Evolutionary conservation across 208 protist genomes (phyloP).

Genomic region (Acanthamoeba sp.): DNA sequence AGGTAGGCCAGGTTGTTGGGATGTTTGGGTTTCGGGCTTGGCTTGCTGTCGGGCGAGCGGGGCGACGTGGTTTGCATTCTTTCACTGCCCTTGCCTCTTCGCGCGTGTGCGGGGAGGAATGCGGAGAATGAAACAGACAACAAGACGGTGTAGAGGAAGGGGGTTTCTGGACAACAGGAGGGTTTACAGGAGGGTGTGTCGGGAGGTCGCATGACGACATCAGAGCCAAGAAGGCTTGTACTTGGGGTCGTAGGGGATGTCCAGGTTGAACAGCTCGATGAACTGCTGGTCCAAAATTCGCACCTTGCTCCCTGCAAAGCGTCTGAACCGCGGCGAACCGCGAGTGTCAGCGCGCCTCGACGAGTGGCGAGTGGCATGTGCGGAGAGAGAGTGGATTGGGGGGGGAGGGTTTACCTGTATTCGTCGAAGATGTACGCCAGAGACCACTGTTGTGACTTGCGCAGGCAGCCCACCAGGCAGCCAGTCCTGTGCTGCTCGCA

Average conservation of each 20-base stretch:
- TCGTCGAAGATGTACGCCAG: slow-evolving; percentile 97
- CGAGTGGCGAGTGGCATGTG: background rate
- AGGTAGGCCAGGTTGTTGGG: no score
- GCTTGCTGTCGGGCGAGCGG: no score
- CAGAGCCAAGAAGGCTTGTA: slow-evolving; percentile 68
- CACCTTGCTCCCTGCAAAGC: slow-evolving; percentile 96
- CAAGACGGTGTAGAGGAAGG: no score
- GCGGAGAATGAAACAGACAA: no score
- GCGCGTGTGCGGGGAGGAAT: no score
- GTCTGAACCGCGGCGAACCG: slow-evolving; percentile 83
- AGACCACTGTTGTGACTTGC: slow-evolving; percentile 94
- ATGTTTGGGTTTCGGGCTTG: no score
- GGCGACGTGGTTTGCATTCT: no score
- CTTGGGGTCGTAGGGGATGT: slow-evolving; percentile 35
- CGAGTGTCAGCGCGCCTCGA: no score
- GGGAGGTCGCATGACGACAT: no score
- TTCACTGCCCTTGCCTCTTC: no score
- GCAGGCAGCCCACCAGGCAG: slow-evolving; percentile 95
- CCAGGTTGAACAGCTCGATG: slow-evolving; percentile 96
- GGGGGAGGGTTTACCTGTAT: slow-evolving; percentile 87
- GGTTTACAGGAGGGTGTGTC: no score
- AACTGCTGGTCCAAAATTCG: slow-evolving; percentile 97
- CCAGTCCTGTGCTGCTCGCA: slow-evolving; percentile 94
- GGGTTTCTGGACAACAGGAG: no score
- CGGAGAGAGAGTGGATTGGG: background rate